Conservation (phyloP, 345 rosid genomes). For the Eucalyptus pumila region DNA sequence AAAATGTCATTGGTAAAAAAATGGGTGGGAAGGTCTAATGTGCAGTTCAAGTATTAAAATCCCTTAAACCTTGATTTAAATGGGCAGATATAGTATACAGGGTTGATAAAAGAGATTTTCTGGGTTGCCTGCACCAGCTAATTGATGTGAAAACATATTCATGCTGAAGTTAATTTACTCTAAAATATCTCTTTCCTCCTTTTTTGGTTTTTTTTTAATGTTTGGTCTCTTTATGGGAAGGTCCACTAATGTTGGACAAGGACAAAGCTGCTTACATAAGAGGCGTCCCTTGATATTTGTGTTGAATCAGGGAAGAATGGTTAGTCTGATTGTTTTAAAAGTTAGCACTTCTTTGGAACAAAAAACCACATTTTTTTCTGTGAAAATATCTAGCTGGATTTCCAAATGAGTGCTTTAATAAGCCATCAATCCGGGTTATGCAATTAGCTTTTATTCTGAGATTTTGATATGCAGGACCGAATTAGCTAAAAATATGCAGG, state of each 20-base stretch:
- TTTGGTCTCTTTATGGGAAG: background rate
- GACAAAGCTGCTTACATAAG: background rate
- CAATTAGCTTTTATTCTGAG: background rate
- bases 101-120: background rate
- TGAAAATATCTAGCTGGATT: background rate
- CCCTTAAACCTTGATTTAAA: background rate
- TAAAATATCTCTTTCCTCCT: background rate
- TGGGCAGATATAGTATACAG: background rate
- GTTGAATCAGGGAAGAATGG: background rate
- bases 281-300: background rate
- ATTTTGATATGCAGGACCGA: background rate
- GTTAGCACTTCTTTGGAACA: background rate
- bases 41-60: background rate
- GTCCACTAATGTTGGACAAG: background rate
- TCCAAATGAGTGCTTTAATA: background rate
- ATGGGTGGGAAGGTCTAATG: background rate
- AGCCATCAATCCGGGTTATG: background rate
- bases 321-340: background rate
- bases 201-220: background rate
- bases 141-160: background rate
- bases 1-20: background rate
- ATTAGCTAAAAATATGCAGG: background rate
- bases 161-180: background rate
- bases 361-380: background rate
- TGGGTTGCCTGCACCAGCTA: background rate